These are phyloP conservation scores for Chlamydomonas reinhardtii DNA, from an alignment of 163 green algal species.

Conservation along the genomic window DNA sequence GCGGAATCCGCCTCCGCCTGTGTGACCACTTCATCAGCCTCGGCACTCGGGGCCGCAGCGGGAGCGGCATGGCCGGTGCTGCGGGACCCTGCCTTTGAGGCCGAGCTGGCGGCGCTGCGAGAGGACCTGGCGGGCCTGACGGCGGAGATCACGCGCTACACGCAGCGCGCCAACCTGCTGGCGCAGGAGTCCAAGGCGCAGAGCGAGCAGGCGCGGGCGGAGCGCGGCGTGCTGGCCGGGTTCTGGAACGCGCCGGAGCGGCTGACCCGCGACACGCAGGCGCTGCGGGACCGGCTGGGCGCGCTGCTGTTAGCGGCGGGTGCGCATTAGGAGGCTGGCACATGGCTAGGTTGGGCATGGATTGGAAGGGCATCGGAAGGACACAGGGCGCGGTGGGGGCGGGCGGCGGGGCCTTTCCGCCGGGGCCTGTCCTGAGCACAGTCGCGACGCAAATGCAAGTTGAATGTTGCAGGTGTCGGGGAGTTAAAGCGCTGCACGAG, in stretches of 20 bases:
- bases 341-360: too few relatives aligned
- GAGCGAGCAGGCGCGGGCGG: conserved; percentile 15
- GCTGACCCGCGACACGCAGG: conserved; percentile 15
- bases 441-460: too few relatives aligned
- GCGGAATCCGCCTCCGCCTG: too few relatives aligned
- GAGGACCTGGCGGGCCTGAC: neutral
- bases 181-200: neutral
- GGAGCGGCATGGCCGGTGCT: conserved; percentile 8
- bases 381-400: too few relatives aligned
- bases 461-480: too few relatives aligned
- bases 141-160: neutral
- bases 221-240: conserved; percentile 26
- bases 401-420: too few relatives aligned
- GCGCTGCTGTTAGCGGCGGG: conserved; percentile 3
- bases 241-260: conserved; percentile 42
- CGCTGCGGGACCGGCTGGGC: conserved; percentile 19
- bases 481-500: too few relatives aligned
- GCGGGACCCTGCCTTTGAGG: conserved; percentile 14
- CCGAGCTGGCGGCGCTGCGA: neutral
- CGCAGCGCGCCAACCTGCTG: conserved; percentile 24
- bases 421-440: too few relatives aligned
- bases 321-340: too few relatives aligned
- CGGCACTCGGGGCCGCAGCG: neutral
- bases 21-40: neutral
- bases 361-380: too few relatives aligned